Conservation (phyloP, 768 basidiomycete species). For the Fibroporia radiculosa region DNA sequence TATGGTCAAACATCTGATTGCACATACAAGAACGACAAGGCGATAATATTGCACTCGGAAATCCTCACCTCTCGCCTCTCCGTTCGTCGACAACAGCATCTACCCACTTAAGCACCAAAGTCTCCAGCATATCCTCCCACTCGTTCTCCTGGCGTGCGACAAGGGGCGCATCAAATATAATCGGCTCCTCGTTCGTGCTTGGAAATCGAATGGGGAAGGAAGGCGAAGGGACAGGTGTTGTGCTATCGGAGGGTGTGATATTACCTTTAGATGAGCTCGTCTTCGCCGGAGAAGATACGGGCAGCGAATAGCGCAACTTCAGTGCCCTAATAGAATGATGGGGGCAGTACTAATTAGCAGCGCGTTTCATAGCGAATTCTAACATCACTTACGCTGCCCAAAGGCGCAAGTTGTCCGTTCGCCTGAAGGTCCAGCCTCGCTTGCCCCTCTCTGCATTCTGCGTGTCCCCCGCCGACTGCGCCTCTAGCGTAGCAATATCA, state of each 20-base stretch:
- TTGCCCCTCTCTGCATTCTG: slow-evolving; percentile 33
- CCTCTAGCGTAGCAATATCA: slow-evolving; percentile 64
- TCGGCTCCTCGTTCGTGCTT: slow-evolving; percentile 32
- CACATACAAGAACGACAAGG: background rate
- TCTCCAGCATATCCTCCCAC: slow-evolving; percentile 78
- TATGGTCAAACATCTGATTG: too few species aligned
- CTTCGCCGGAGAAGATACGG: slow-evolving; percentile 49
- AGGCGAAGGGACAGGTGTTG: slow-evolving; percentile 19
- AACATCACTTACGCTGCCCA: slow-evolving; percentile 73
- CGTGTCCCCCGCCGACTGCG: slow-evolving; percentile 25
- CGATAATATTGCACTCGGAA: background rate
- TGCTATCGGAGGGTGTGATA: slow-evolving; percentile 10
- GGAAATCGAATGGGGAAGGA: slow-evolving; percentile 30
- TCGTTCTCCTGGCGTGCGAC: slow-evolving; percentile 69
- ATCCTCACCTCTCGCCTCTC: slow-evolving; percentile 12
- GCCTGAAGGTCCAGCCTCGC: slow-evolving; percentile 76
- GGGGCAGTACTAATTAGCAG: background rate
- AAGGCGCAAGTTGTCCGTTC: slow-evolving; percentile 77
- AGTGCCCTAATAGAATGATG: slow-evolving; percentile 64
- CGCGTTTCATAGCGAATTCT: background rate
- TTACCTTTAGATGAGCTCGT: slow-evolving; percentile 10
- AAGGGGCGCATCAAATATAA: slow-evolving; percentile 64
- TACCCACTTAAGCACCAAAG: slow-evolving; percentile 57
- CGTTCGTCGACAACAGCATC: slow-evolving; percentile 59
- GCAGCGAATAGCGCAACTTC: slow-evolving; percentile 74